A percentile compares a stretch with the other conserved stretches of the same genome.
phyloP scores from a whole-genome alignment of 768 basidiomycete genomes.

The Amanita molliuscula region DNA sequence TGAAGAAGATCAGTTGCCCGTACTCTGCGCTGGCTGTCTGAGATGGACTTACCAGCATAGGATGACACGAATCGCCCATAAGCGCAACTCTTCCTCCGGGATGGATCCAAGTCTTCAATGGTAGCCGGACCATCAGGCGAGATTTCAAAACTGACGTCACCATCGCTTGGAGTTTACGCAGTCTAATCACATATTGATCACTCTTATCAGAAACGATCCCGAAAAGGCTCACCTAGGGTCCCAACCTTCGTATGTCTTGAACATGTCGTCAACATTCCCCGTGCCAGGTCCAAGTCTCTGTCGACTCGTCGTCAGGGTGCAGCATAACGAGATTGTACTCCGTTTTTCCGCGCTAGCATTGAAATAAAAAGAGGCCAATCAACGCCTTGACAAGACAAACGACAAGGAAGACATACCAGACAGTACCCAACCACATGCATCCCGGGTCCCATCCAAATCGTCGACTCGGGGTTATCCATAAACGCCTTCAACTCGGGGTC shows the following conservation, averaged over 20 bases:
- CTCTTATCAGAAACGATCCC: neutral
- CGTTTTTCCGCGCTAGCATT: slow-evolving; percentile 21
- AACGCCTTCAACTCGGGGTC: slow-evolving; percentile 43
- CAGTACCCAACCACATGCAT: slow-evolving; percentile 27
- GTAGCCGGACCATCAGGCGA: slow-evolving; percentile 37
- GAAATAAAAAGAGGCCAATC: neutral
- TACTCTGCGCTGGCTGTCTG: too few species aligned
- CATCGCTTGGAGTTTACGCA: slow-evolving; percentile 35
- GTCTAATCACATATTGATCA: slow-evolving; percentile 13
- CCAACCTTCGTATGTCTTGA: slow-evolving; percentile 34
- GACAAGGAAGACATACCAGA: slow-evolving; percentile 16
- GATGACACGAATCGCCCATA: slow-evolving; percentile 47
- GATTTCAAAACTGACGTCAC: slow-evolving; percentile 35
- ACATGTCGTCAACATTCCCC: slow-evolving; percentile 35
- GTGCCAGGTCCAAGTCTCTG: slow-evolving; percentile 36
- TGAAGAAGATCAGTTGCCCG: neutral
- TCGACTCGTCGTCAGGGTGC: slow-evolving; percentile 26
- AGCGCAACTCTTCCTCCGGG: slow-evolving; percentile 29
- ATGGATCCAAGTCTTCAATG: slow-evolving; percentile 41
- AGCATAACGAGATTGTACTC: slow-evolving; percentile 36
- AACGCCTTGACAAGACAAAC: neutral
- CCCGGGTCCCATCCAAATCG: slow-evolving; percentile 49
- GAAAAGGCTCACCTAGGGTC: slow-evolving; percentile 29
- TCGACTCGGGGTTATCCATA: slow-evolving; percentile 42
- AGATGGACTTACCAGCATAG: slow-evolving; percentile 38